phyloP scores from a whole-genome alignment of 768 basidiomycete species.

The Leccinum imitatum region DNA sequence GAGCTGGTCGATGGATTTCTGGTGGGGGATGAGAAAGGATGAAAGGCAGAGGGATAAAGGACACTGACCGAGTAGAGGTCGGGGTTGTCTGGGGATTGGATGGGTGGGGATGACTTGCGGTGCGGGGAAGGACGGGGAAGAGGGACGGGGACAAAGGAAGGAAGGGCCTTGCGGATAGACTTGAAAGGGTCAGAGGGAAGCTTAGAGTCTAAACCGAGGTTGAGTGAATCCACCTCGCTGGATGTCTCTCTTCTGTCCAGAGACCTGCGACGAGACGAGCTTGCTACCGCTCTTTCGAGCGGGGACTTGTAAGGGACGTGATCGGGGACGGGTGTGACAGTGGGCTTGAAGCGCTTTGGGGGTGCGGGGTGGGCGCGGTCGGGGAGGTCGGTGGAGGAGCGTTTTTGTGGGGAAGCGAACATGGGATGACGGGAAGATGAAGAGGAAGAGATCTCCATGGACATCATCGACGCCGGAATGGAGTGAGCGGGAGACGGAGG shows the following conservation, averaged over 20 bases:
- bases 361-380: constrained; percentile 8
- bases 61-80: constrained; percentile 20
- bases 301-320: constrained; percentile 14
- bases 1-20: constrained; percentile 33
- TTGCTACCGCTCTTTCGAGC: constrained; percentile 4
- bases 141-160: neutral
- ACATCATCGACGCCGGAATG: constrained; percentile 26
- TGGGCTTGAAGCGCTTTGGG: constrained; percentile 35
- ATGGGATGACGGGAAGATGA: constrained; percentile 6
- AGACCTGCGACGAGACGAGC: constrained; percentile 14
- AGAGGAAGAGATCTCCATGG: constrained; percentile 24
- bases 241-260: constrained; percentile 15
- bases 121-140: neutral
- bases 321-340: constrained; percentile 26
- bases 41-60: neutral
- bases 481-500: constrained; percentile 1
- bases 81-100: constrained; percentile 3
- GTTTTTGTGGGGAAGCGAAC: constrained; percentile 28
- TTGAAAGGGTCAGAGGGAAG: constrained; percentile 21
- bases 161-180: constrained; percentile 8
- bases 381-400: constrained; percentile 25
- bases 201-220: constrained; percentile 10
- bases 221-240: constrained; percentile 28
- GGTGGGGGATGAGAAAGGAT: neutral
- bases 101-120: constrained; percentile 12